These are phyloP conservation scores for Aurifilum marmelostoma DNA, from an alignment of 2,329 filamentous ascomycete genomes.

Conservation along the genomic window DNA sequence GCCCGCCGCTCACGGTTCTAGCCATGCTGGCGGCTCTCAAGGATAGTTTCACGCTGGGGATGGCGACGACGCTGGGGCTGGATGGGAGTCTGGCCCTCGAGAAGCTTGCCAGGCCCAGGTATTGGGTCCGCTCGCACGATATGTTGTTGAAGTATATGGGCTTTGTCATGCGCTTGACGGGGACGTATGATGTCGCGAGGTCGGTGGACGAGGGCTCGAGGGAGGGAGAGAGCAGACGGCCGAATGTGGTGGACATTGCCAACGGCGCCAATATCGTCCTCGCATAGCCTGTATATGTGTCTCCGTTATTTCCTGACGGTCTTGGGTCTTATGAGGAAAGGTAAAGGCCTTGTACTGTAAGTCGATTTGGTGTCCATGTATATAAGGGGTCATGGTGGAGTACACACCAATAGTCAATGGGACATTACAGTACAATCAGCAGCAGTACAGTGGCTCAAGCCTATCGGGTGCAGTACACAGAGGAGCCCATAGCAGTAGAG, in stretches of 20 bases:
- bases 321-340: not conserved
- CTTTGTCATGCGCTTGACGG: conserved; percentile 7
- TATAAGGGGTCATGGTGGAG: not conserved
- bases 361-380: not conserved
- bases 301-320: not conserved
- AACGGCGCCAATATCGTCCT: conserved; percentile 24
- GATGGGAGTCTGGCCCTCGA: conserved; percentile 24
- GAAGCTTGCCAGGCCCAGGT: conserved; percentile 15
- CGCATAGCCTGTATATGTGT: not conserved
- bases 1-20: conserved; percentile 7
- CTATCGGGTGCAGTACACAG: no score
- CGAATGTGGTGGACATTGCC: conserved; percentile 19
- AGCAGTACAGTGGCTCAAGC: no score
- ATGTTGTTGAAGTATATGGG: conserved; percentile 15
- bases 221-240: conserved; percentile 3
- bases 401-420: no score
- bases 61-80: conserved; percentile 17
- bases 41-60: conserved; percentile 21
- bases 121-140: conserved; percentile 27
- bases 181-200: not conserved
- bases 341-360: not conserved
- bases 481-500: no score
- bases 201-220: conserved; percentile 12
- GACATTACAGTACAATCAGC: no score
- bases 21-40: conserved; percentile 30